Conservation (phyloP, 345 rosid genomes). For the Pugionium cornutum region DNA sequence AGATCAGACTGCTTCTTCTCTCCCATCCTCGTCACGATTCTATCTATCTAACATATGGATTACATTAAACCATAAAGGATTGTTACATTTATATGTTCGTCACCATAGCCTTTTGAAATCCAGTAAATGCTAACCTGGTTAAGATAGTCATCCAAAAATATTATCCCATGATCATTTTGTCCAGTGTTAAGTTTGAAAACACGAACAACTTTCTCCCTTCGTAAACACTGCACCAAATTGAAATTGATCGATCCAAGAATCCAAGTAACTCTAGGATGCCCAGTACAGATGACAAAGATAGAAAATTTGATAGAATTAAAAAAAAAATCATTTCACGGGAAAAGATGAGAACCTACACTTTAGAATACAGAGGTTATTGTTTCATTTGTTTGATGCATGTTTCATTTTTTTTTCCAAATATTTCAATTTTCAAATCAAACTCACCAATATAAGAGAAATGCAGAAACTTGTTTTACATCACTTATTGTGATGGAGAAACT, state of each 20-base stretch:
- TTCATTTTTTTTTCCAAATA: neutral
- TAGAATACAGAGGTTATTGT: neutral
- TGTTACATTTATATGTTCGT: neutral
- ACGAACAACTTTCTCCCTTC: slow-evolving; percentile 72
- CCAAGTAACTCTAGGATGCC: neutral
- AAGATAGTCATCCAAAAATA: slow-evolving; percentile 83
- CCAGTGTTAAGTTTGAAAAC: slow-evolving; percentile 83
- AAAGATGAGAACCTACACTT: slow-evolving; percentile 2
- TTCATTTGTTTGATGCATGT: neutral
- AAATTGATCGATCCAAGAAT: slow-evolving; percentile 1
- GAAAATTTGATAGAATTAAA: neutral
- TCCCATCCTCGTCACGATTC: slow-evolving; percentile 63
- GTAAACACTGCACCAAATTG: slow-evolving; percentile 52
- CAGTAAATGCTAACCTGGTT: slow-evolving; percentile 53
- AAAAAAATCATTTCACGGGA: neutral
- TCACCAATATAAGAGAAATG: neutral
- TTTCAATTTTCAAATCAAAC: neutral
- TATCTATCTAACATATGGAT: slow-evolving; percentile 48
- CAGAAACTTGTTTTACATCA: neutral
- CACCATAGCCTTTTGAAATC: neutral
- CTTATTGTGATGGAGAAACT: neutral
- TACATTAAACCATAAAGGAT: neutral
- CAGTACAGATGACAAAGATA: neutral
- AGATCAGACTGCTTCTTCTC: slow-evolving; percentile 55
- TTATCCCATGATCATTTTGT: slow-evolving; percentile 86